Conservation (phyloP, 2,329 filamentous ascomycete species). For the Xylaria sp. region DNA sequence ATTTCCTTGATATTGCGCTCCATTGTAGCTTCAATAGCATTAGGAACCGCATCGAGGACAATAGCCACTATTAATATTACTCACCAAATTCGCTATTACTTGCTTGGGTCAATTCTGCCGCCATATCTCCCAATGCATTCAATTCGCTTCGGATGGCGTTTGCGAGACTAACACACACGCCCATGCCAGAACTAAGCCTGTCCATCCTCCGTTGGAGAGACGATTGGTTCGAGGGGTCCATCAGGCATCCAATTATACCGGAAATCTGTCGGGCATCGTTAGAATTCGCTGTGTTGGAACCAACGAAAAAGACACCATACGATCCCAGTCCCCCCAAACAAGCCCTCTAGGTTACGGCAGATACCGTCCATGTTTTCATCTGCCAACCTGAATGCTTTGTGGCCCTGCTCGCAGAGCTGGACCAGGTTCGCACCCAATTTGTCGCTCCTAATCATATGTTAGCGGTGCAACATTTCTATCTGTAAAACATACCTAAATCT, state of each 20-base stretch:
- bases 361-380: neutral
- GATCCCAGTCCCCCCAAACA: neutral
- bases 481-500: neutral
- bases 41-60: neutral
- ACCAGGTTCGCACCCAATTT: neutral
- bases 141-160: neutral
- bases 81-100: neutral
- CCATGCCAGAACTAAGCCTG: neutral
- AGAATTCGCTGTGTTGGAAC: neutral
- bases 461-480: neutral
- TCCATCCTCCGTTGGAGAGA: neutral
- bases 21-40: neutral
- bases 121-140: neutral
- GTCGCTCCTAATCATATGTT: slow-evolving; percentile 1
- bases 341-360: neutral
- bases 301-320: neutral
- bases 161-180: neutral
- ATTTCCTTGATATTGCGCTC: neutral
- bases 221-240: neutral
- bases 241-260: neutral
- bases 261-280: neutral
- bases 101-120: neutral
- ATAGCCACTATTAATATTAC: neutral
- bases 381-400: neutral
- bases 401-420: neutral